Evolutionary conservation across 768 basidiomycete species (phyloP).

Genomic region (Psilocybe sp.): DNA sequence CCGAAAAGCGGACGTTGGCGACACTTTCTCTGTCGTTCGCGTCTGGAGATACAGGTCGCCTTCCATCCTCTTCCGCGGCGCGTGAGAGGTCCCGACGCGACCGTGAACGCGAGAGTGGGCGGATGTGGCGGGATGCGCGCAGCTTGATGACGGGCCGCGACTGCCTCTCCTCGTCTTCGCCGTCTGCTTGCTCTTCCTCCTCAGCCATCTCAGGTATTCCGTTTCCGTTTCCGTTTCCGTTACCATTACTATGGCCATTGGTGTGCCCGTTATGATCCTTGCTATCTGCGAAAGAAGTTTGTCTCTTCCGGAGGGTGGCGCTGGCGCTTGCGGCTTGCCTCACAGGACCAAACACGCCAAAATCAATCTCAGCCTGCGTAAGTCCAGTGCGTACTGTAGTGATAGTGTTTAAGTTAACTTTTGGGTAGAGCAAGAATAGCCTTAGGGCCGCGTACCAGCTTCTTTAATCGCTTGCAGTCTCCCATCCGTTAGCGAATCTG

Average conservation of each 20-base stretch:
- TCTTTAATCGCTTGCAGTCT: conserved; percentile 67
- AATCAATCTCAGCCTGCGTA: conserved; percentile 62
- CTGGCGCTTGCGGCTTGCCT: conserved; percentile 22
- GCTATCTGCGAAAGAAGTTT: conserved; percentile 28
- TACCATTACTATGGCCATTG: conserved; percentile 24
- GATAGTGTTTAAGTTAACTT: conserved; percentile 2
- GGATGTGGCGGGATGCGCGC: conserved; percentile 46
- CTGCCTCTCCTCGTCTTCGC: conserved; percentile 49
- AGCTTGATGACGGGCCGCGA: conserved; percentile 80
- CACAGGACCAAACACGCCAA: conserved; percentile 69
- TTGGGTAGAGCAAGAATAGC: background rate
- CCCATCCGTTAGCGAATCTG: conserved; percentile 83
- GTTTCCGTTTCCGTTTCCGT: conserved; percentile 22
- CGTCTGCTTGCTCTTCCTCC: conserved; percentile 34
- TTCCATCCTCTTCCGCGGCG: conserved; percentile 46
- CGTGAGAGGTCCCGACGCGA: conserved; percentile 68
- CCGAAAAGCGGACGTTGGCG: conserved; percentile 77
- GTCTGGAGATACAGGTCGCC: conserved; percentile 57
- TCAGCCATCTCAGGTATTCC: conserved; percentile 19
- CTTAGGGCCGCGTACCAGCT: conserved; percentile 36
- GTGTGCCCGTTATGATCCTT: conserved; percentile 20
- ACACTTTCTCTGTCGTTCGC: conserved; percentile 63
- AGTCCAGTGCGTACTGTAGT: conserved; percentile 59
- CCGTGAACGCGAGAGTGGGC: conserved; percentile 60
- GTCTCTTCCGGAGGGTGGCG: conserved; percentile 28